Conservation (phyloP, 805 yeast genomes). For the Danielia oregonensis region DNA sequence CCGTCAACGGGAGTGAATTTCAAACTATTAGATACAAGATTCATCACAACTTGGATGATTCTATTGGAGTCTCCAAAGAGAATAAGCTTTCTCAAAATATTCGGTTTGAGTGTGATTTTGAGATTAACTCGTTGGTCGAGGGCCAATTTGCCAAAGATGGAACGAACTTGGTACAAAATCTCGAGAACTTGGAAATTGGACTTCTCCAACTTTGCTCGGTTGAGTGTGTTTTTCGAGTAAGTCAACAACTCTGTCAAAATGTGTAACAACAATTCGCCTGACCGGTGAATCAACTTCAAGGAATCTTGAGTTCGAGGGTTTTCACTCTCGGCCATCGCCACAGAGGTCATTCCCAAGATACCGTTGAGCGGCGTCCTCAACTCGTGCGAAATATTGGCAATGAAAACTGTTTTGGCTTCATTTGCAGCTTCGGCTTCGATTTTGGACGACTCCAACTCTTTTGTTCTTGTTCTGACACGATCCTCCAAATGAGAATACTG, state of each 20-base stretch:
- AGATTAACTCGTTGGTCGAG: conserved; percentile 71
- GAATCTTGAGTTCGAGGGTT: conserved; percentile 65
- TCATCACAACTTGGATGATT: conserved; percentile 88
- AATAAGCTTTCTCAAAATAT: conserved; percentile 55
- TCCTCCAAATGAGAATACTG: conserved; percentile 87
- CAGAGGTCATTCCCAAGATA: conserved; percentile 91
- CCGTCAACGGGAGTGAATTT: conserved; percentile 94
- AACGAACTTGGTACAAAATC: conserved; percentile 77
- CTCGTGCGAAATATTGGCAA: conserved; percentile 92
- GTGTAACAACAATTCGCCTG: conserved; percentile 87
- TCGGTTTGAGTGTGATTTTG: conserved; percentile 60
- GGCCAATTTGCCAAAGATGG: conserved; percentile 80
- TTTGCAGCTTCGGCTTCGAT: conserved; percentile 91
- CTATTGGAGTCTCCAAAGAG: conserved; percentile 86
- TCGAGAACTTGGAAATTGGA: conserved; percentile 77
- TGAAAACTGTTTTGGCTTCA: conserved; percentile 91
- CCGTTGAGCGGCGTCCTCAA: conserved; percentile 95
- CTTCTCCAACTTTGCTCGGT: conserved; percentile 77
- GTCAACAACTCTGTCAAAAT: conserved; percentile 87
- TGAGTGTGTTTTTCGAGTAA: conserved; percentile 86
- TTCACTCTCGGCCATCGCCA: conserved; percentile 85
- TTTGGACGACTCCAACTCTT: conserved; percentile 83
- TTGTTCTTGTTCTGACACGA: conserved; percentile 80
- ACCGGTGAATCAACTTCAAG: conserved; percentile 76
- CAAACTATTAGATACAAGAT: conserved; percentile 82